These are phyloP conservation scores for Areca catechu DNA, from an alignment of 176 grass and related monocot genomes.

Conservation along the genomic window DNA sequence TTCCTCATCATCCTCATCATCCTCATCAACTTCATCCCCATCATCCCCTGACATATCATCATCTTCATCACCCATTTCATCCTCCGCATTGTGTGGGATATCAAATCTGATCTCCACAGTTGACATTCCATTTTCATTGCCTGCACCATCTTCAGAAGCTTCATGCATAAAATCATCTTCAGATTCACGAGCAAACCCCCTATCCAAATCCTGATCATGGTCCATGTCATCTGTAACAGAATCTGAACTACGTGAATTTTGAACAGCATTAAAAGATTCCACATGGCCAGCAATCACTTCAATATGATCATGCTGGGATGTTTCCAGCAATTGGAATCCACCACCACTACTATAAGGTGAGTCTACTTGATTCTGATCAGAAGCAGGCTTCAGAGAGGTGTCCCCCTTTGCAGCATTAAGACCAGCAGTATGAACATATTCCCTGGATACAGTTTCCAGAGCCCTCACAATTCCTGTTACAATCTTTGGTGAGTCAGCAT, in stretches of 20 bases:
- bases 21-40: slow-evolving; percentile 33
- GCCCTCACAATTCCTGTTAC: slow-evolving; percentile 77
- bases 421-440: slow-evolving; percentile 73
- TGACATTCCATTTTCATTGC: slow-evolving; percentile 55
- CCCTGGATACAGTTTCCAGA: slow-evolving; percentile 82
- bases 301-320: slow-evolving; percentile 43
- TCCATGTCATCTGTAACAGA: slow-evolving; percentile 87
- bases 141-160: slow-evolving; percentile 68
- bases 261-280: slow-evolving; percentile 55
- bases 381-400: slow-evolving; percentile 37
- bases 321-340: slow-evolving; percentile 62
- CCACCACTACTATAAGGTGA: slow-evolving; percentile 28
- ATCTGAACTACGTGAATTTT: slow-evolving; percentile 51
- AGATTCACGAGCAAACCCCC: slow-evolving; percentile 46
- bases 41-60: slow-evolving; percentile 66
- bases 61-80: too few species aligned
- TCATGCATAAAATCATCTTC: slow-evolving; percentile 98
- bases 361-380: slow-evolving; percentile 44
- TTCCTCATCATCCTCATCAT: slow-evolving; percentile 69
- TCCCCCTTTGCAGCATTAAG: slow-evolving; percentile 49
- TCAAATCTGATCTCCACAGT: slow-evolving; percentile 94
- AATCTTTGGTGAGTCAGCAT: slow-evolving; percentile 86
- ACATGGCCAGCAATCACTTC: slow-evolving; percentile 51
- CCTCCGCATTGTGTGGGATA: slow-evolving; percentile 49
- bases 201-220: slow-evolving; percentile 63